phyloP scores from a whole-genome alignment of 768 basidiomycete species.

The Suillus tomentosus region DNA sequence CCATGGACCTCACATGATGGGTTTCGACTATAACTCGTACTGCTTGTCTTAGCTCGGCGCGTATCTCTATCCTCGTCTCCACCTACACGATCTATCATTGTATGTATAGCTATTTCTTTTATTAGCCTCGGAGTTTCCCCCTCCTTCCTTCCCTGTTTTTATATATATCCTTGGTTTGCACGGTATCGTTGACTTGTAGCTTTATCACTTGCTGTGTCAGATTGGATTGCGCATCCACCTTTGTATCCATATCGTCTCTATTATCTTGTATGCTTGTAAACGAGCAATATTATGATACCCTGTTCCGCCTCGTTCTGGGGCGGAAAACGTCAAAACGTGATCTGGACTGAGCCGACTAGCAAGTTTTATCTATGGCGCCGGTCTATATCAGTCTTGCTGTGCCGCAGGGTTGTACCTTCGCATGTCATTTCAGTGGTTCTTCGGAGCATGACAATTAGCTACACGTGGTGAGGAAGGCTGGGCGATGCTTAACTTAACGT shows the following conservation, averaged over 20 bases:
- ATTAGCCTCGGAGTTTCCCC: not conserved
- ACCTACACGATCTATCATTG: constrained; percentile 3
- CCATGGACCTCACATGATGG: constrained; percentile 3
- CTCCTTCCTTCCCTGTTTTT: not conserved
- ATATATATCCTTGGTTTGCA: constrained; percentile 3
- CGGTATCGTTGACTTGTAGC: constrained; percentile 9
- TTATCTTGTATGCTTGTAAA: not conserved
- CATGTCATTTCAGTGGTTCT: not conserved
- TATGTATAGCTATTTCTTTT: constrained; percentile 12
- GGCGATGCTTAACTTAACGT: not conserved
- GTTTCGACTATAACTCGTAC: constrained; percentile 8
- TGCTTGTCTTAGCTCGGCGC: not conserved
- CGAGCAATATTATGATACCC: constrained; percentile 7
- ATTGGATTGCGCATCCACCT: not conserved
- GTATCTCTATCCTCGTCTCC: not conserved
- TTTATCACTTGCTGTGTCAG: constrained; percentile 2
- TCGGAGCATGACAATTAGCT: not conserved
- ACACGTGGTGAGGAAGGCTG: not conserved
- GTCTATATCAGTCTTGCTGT: not conserved
- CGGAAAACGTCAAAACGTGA: not conserved
- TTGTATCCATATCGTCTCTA: constrained; percentile 4
- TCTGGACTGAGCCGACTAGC: not conserved
- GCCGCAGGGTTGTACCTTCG: not conserved
- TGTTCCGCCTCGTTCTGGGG: not conserved
- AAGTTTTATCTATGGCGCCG: not conserved